Evolutionary conservation across 148 eudicot genomes (phyloP).

Genomic region (Silene latifolia): DNA sequence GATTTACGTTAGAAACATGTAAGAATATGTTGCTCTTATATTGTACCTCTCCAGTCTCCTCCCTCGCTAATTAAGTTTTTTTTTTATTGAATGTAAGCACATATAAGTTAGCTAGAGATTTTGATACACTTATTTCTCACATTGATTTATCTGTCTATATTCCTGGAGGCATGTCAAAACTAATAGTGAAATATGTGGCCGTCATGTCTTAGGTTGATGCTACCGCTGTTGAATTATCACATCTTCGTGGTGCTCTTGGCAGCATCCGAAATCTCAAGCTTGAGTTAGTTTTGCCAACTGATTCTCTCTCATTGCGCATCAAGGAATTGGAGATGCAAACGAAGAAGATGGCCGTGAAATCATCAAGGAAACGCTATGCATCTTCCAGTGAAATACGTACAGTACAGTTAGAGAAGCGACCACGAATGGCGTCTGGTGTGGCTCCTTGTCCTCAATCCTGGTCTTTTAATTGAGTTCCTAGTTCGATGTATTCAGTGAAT

Average conservation of each 20-base stretch:
- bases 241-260: not conserved
- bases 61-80: too few species aligned
- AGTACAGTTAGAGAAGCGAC: constrained; percentile 8
- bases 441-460: constrained; percentile 4
- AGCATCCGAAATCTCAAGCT: constrained; percentile 19
- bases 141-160: not conserved
- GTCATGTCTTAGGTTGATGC: constrained; percentile 15
- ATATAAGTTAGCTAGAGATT: too few species aligned
- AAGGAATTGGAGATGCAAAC: constrained; percentile 11
- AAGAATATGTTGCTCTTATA: too few species aligned
- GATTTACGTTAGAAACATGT: too few species aligned
- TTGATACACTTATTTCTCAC: too few species aligned
- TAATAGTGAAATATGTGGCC: not conserved
- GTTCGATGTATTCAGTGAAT: not conserved
- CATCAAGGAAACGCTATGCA: constrained; percentile 10
- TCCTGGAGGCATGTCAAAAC: not conserved
- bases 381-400: not conserved
- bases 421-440: not conserved
- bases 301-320: constrained; percentile 12
- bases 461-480: not conserved
- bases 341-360: not conserved
- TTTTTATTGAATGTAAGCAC: too few species aligned
- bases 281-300: not conserved
- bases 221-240: not conserved
- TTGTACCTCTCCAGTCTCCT: too few species aligned